These are phyloP conservation scores for Avena atlantica DNA, from an alignment of 176 grass and related monocot genomes.

Conservation along the genomic window DNA sequence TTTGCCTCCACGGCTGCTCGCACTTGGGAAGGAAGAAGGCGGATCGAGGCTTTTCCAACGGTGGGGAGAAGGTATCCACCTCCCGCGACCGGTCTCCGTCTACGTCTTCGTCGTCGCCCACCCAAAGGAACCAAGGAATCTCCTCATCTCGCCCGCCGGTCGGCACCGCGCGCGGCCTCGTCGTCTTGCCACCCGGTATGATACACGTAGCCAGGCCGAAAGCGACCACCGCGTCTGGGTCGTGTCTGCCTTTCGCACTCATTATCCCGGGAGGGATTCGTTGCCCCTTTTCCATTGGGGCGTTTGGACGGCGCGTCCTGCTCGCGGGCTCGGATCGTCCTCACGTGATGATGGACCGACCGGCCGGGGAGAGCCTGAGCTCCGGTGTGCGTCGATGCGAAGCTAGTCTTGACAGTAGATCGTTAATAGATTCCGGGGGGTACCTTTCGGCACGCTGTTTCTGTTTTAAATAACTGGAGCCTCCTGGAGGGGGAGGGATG, in stretches of 20 bases:
- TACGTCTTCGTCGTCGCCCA: conserved; percentile 17
- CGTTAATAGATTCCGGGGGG: not conserved
- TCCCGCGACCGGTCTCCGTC: not conserved
- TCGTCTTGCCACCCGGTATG: not conserved
- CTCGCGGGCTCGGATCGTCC: not conserved
- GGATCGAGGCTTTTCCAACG: not conserved
- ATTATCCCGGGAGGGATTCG: not conserved
- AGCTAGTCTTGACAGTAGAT: not conserved
- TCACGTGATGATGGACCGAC: not conserved
- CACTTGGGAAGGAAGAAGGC: not conserved
- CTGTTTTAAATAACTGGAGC: not conserved
- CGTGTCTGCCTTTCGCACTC: not conserved
- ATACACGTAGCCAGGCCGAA: not conserved
- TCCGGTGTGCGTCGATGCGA: too few species aligned
- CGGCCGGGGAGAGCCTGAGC: too few species aligned
- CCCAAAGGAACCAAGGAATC: conserved; percentile 12
- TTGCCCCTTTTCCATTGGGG: not conserved
- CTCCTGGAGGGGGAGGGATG: not conserved
- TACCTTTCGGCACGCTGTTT: conserved; percentile 34
- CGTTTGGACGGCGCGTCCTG: conserved; percentile 35
- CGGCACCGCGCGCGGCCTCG: not conserved
- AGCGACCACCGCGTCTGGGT: not conserved
- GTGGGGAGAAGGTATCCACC: conserved; percentile 28
- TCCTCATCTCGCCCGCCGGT: not conserved
- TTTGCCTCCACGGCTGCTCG: not conserved